Evolutionary conservation across 2,329 filamentous ascomycete genomes (phyloP), one percentile per base, ranked within the genome.

Genomic region (Scopulariopsis brevicaulis): DNA sequence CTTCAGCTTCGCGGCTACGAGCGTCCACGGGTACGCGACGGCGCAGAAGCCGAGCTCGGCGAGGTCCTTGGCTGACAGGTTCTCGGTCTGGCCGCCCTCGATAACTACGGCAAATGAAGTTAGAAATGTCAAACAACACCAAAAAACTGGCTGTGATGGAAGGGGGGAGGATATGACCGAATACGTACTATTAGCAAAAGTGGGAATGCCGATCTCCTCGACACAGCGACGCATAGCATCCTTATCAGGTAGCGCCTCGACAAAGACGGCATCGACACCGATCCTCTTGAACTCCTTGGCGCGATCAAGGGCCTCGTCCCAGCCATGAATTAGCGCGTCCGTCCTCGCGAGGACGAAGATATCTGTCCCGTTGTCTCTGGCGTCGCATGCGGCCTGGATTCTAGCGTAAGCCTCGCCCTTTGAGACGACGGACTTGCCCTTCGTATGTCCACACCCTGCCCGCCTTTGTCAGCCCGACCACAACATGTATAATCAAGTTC

Each of bases 341-440:
- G 75, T 77, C 5, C 75, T 68, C 0, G 74, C 74, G 2, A 78
- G 64, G 46, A 78, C 69, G 57, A 73, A 75, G 34, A 77, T 77
- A 59, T 77, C 75, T 4, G 65, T 63, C 1, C 74, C 74, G 60
- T 75, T 68, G 53, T 77, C 69, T 18, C 75, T 66, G 3, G 76
- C 74, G 57, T 77, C 75, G 4, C 68, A 69, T 1, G 76, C 75
- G 1, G 75, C 76, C 60, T 74, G 73, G 57, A 74, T 70, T 1
- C 76, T 68, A 5, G 74, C 74, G 55, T 70, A 77, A 1, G 75
- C 74, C 63, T 78, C 74, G 11, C 67, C 72, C 11, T 73, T 65
- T 1, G 71, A 70, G 0, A 78, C 74, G 2, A 77, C 75, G 0
- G 67, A 67, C 61, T 77, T 78, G 0, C 74, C 75, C 43, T 73